Evolutionary conservation across 371 early-diverging fungal genomes (phyloP), one percentile per base, ranked within the genome.

Genomic region (Blyttiomyces sp.): DNA sequence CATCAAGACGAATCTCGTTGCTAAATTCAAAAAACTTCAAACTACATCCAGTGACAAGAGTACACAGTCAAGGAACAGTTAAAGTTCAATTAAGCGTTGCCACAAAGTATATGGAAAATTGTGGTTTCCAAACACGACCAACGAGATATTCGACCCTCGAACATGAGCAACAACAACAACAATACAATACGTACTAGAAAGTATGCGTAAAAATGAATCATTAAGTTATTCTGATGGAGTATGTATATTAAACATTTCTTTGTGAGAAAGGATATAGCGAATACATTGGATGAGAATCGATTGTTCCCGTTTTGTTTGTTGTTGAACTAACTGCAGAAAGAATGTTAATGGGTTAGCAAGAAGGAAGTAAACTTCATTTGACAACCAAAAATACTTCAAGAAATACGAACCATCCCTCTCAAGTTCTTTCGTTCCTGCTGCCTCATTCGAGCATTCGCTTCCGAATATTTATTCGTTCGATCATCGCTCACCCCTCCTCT

Each of bases 51-150:
- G 79, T 80, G 28, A 75, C 78, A 16, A 44, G 79, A 9, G 83
- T 83, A 1, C 43, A 67, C n/a, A 77, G 78, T 48, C 69, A 77
- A 19, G 83, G 83, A 2, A 63, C 76, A 0, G 69, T 78, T 28
- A 80, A 80, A 55, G 64, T 83, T 1, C 50, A 56, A 31, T n/a
- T 83, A 7, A 71, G 69, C 44, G 56, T 81, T 1, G 61, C 59
- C 2, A 66, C 66, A 4, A 79, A 77, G 58, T 78, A 77, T 42
- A 42, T 80, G 32, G 81, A 72, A 21, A 51, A 57, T 35, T 75
- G 76, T 58, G 82, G 81, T 3, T 72, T 66, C 4, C 55, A 61
- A 35, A 48, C 19, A n/a, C 23, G 46, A 7, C 46, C 46, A 21
- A 13, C 39, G 11, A 39, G 13, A n/a, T n/a, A 11, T 39, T n/a